Evolutionary conservation across 2,329 filamentous ascomycete genomes (phyloP).

Genomic region (Arachnopeziza araneosa): DNA sequence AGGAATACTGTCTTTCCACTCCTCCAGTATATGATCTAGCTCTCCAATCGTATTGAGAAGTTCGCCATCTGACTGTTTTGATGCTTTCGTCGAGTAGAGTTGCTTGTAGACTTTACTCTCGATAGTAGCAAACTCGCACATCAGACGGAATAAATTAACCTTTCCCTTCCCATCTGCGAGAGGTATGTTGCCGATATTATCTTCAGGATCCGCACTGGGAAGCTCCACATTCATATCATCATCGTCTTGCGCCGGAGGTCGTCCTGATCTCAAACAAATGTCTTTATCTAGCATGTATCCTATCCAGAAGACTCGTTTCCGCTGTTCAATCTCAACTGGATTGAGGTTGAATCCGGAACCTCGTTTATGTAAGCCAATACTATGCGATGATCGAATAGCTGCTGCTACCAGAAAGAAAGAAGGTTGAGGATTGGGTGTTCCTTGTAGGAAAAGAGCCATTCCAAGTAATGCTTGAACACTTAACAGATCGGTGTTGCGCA

Average conservation of each 20-base stretch:
- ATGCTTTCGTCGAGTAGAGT: conserved; percentile 87
- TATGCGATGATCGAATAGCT: conserved; percentile 85
- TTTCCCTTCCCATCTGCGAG: conserved; percentile 84
- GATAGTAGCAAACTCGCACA: conserved; percentile 88
- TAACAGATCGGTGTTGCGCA: conserved; percentile 91
- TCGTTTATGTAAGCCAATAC: conserved; percentile 90
- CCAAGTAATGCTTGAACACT: conserved; percentile 92
- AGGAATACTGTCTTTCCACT: conserved; percentile 95
- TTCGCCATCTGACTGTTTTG: conserved; percentile 87
- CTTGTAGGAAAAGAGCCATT: conserved; percentile 91
- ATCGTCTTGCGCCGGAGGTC: conserved; percentile 67
- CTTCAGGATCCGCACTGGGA: conserved; percentile 81
- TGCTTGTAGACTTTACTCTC: conserved; percentile 92
- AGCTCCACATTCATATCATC: conserved; percentile 94
- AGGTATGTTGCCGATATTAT: conserved; percentile 93
- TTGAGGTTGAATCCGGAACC: conserved; percentile 92
- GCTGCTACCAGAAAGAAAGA: conserved; percentile 87
- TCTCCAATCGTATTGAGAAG: conserved; percentile 93
- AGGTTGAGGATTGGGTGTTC: conserved; percentile 93
- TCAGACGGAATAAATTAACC: conserved; percentile 88
- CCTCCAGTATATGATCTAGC: conserved; percentile 81
- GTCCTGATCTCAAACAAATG: conserved; percentile 65
- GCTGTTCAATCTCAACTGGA: conserved; percentile 88
- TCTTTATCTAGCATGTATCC: conserved; percentile 70
- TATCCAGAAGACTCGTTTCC: conserved; percentile 73